Evolutionary conservation across 768 basidiomycete genomes (phyloP).

Genomic region (Mycena leptocephala): DNA sequence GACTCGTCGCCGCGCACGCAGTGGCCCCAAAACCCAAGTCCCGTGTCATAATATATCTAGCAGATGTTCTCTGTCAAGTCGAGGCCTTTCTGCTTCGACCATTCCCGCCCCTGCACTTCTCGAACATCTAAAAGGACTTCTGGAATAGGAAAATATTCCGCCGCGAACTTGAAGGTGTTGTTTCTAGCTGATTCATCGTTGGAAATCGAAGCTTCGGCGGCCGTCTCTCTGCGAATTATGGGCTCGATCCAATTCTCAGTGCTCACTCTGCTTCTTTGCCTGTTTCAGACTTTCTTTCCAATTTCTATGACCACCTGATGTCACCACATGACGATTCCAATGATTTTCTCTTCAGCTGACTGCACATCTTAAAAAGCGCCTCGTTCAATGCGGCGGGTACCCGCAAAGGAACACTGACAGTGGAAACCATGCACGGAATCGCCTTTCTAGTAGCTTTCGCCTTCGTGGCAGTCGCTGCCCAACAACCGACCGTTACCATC

Average conservation of each 20-base stretch:
- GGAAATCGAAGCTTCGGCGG: not conserved
- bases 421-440: not conserved
- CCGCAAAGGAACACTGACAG: not conserved
- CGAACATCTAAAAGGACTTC: not conserved
- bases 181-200: not conserved
- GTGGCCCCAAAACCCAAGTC: no score
- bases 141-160: not conserved
- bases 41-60: not conserved
- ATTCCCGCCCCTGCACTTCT: not conserved
- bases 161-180: not conserved
- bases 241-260: not conserved
- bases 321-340: not conserved
- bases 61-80: not conserved
- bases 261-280: not conserved
- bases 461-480: conserved; percentile 2
- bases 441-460: not conserved
- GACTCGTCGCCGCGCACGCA: no score
- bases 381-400: not conserved
- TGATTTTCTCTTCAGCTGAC: not conserved
- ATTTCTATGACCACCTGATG: not conserved
- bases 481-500: conserved; percentile 27
- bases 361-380: not conserved
- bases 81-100: not conserved
- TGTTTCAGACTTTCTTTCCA: not conserved
- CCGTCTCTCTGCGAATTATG: not conserved